Evolutionary conservation across 2,329 filamentous ascomycete genomes (phyloP).

Genomic region (Dryadomyces quercus-mongolicae): DNA sequence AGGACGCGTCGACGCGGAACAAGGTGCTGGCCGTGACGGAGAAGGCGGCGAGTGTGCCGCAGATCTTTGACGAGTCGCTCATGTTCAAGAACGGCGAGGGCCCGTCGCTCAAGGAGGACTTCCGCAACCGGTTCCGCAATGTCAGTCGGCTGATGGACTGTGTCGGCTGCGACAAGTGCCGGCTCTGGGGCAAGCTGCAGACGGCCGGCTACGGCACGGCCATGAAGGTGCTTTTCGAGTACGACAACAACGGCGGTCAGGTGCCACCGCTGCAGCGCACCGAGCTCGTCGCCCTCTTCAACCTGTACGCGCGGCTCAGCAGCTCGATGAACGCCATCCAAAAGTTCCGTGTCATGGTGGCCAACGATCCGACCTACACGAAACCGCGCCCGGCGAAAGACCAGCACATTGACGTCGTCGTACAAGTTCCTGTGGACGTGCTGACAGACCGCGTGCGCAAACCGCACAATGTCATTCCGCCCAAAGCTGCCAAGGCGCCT

Average conservation of each 20-base stretch:
- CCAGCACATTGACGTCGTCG: constrained; percentile 2
- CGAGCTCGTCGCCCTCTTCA: constrained; percentile 87
- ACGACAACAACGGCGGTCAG: constrained; percentile 51
- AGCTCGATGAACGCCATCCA: constrained; percentile 66
- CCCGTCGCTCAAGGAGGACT: constrained; percentile 84
- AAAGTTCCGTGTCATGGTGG: constrained; percentile 52
- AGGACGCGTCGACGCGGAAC: constrained; percentile 67
- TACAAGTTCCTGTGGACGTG: constrained; percentile 15
- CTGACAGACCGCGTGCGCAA: constrained; percentile 29
- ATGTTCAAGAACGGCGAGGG: constrained; percentile 81
- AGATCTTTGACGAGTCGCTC: constrained; percentile 86
- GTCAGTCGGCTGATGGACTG: constrained; percentile 97
- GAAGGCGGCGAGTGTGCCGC: constrained; percentile 53
- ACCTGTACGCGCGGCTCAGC: constrained; percentile 81
- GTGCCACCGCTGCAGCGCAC: constrained; percentile 68
- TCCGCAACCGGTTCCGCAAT: constrained; percentile 93
- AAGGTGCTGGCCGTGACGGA: constrained; percentile 70
- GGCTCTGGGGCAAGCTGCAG: constrained; percentile 95
- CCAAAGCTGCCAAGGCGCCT: constrained; percentile 8
- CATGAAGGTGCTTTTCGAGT: constrained; percentile 91
- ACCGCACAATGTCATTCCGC: constrained; percentile 27
- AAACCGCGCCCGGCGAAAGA: background rate
- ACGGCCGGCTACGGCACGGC: constrained; percentile 90
- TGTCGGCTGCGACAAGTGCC: constrained; percentile 95
- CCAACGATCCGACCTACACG: constrained; percentile 15